Conservation (phyloP, 345 rosid species). For the Brassica juncea region DNA sequence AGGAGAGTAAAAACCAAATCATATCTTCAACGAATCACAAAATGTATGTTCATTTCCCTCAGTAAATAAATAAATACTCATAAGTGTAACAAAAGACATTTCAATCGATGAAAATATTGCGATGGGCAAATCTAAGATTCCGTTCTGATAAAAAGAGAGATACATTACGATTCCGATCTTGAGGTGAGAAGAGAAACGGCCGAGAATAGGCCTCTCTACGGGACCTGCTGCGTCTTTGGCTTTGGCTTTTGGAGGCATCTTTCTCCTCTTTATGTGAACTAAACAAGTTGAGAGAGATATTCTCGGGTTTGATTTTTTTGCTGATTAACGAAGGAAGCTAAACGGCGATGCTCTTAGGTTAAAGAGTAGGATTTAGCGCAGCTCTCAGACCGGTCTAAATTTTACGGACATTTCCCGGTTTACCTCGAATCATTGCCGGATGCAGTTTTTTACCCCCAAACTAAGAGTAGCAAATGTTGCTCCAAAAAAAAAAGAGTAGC, state of each 20-base stretch:
- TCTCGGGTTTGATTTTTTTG: conserved; percentile 46
- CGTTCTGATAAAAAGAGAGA: not conserved
- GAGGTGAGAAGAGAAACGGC: conserved; percentile 98
- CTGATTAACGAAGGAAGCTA: conserved; percentile 8
- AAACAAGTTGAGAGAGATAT: conserved; percentile 1
- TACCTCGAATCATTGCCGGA: not conserved
- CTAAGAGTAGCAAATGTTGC: too few relatives aligned
- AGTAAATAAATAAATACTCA: conserved; percentile 6
- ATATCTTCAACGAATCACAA: not conserved
- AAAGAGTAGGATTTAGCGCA: conserved; percentile 14
- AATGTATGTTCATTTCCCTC: not conserved
- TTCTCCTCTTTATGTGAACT: not conserved
- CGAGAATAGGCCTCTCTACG: conserved; percentile 86
- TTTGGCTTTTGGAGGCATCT: conserved; percentile 90
- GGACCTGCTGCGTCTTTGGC: conserved; percentile 91
- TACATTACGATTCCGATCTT: conserved; percentile 87
- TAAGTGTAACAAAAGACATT: not conserved
- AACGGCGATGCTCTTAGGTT: conserved; percentile 18
- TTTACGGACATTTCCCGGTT: conserved; percentile 29
- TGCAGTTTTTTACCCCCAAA: not conserved
- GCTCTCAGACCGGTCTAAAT: conserved; percentile 17
- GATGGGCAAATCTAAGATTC: not conserved
- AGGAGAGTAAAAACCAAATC: not conserved
- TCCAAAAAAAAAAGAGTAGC: too few relatives aligned
- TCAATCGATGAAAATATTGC: not conserved